Conservation (phyloP, 768 basidiomycete genomes). For the Lactarius pseudohatsudake region DNA sequence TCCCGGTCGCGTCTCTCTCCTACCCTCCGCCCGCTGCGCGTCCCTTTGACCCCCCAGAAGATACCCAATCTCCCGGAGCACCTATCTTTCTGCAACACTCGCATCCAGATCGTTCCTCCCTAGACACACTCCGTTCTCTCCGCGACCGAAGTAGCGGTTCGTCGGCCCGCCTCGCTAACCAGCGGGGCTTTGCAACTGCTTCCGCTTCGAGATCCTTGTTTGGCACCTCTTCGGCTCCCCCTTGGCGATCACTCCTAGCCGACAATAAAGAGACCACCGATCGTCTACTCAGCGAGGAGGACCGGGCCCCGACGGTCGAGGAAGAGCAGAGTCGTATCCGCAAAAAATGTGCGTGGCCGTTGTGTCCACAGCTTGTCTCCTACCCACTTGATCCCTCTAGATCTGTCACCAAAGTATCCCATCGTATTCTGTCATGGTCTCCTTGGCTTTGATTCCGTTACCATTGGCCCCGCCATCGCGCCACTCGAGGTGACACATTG, state of each 20-base stretch:
- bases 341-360: constrained; percentile 57
- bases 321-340: constrained; percentile 47
- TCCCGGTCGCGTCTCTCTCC: constrained; percentile 63
- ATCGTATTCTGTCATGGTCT: constrained; percentile 96
- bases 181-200: constrained; percentile 12
- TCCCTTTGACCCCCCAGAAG: constrained; percentile 31
- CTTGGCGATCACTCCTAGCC: constrained; percentile 50
- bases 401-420: constrained; percentile 77
- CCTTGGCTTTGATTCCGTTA: constrained; percentile 84
- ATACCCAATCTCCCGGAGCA: constrained; percentile 36
- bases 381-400: constrained; percentile 39
- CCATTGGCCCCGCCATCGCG: constrained; percentile 71
- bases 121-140: constrained; percentile 58
- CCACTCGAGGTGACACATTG: constrained; percentile 90
- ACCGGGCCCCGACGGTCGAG: constrained; percentile 49
- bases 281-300: constrained; percentile 50
- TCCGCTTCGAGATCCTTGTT: constrained; percentile 4
- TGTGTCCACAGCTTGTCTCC: neutral
- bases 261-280: constrained; percentile 49
- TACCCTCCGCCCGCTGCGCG: constrained; percentile 29
- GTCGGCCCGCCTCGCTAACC: constrained; percentile 31
- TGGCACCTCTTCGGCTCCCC: constrained; percentile 31
- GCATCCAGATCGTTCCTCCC: constrained; percentile 47
- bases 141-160: constrained; percentile 32
- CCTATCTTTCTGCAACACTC: constrained; percentile 40